Evolutionary conservation across 495 filamentous ascomycete genomes (phyloP), one percentile per base, ranked within the genome.

Genomic region (Aspergillus bertholletiae): DNA sequence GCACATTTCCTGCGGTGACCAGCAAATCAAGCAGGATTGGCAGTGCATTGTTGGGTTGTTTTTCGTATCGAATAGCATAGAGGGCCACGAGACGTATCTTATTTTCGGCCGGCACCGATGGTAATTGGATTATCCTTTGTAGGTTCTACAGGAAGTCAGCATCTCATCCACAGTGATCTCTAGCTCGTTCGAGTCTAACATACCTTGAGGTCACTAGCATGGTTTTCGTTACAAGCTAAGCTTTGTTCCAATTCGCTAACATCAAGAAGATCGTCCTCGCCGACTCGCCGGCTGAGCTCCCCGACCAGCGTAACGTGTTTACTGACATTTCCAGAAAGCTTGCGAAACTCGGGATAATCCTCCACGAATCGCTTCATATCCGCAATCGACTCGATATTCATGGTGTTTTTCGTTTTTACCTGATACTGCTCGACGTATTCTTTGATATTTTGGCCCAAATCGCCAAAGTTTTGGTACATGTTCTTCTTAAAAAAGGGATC

Each of bases 351-450:
- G 18, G 94, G 94, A 64, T 96, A 98, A 63, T 98, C 94, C 66
- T 98, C 94, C 51, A 98, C 92, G 64, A 98, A 97, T 40, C 93
- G 90, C 70, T 98, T 98, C 94, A 98, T 98, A 64, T 98, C 94
- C 34, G 86, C 79, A 51, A 98, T 97, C 26, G 91, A 96, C 60
- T 98, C 94, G 58, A 98, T 95, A 63, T 96, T 92, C 68, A 88
- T 88, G 61, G 85, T 96, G 57, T 83, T 94, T 64, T 96, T 88
- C 11, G 91, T 96, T 68, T 96, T 96, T 24, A 86, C 89, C 61
- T 97, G 94, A 66, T 96, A 97, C 58, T 97, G 94, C 67, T 95
- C 90, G 54, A 98, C 94, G 68, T 97, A 97, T 55, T 97, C 92
- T 67, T 97, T 97, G 68, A 97, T 97, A 65, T 96, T 97, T 49